phyloP scores from a whole-genome alignment of 805 yeast species.

The Debaryomyces tyrocola region DNA sequence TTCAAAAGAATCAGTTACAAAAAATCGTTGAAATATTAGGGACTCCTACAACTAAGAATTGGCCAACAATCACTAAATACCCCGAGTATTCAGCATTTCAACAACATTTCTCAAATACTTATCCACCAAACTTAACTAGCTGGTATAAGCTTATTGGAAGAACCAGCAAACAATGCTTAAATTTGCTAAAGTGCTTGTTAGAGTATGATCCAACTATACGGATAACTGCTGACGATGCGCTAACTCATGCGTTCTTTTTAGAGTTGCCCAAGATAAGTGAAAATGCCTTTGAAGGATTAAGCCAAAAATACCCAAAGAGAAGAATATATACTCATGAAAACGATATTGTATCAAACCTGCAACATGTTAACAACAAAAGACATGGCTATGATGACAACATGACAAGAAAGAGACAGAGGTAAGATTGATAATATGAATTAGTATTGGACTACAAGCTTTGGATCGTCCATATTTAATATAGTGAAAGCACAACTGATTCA shows the following conservation, averaged over 20 bases:
- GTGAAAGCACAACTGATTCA: too few relatives aligned
- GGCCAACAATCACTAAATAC: conserved; percentile 78
- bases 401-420: conserved; percentile 28
- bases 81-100: conserved; percentile 68
- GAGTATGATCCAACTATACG: conserved; percentile 83
- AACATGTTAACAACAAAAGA: conserved; percentile 22
- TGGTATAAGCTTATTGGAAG: conserved; percentile 91
- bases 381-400: conserved; percentile 24
- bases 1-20: conserved; percentile 88
- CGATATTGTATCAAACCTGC: conserved; percentile 54
- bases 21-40: conserved; percentile 93
- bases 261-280: conserved; percentile 66
- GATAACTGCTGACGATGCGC: conserved; percentile 73
- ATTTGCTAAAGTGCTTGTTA: conserved; percentile 60
- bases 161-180: conserved; percentile 64
- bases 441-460: too few relatives aligned
- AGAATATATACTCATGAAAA: conserved; percentile 85
- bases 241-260: conserved; percentile 76
- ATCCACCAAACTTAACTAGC: conserved; percentile 67
- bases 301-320: conserved; percentile 77
- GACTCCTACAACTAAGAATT: conserved; percentile 71
- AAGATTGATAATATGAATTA: neutral
- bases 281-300: conserved; percentile 78
- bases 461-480: too few relatives aligned
- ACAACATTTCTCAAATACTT: conserved; percentile 47